Base-by-base conservation (phyloP, 495 filamentous ascomycete species). In the Talaromyces proteolyticus region DNA sequence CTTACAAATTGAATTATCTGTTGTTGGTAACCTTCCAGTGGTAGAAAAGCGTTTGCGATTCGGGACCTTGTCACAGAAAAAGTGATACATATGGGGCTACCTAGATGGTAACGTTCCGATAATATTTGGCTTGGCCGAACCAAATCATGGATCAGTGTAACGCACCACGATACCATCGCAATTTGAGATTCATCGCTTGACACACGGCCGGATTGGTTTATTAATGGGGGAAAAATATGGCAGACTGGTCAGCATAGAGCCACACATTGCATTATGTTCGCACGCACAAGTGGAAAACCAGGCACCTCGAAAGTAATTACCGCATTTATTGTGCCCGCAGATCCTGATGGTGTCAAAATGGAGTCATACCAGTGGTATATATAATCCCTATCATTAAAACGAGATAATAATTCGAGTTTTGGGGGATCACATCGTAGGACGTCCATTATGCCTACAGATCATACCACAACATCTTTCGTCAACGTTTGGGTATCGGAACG, bases 381-480 rank as follows among this genome's bases (percentile, higher is more conserved):
- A 34, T 34, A 10, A 34, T 2, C 4, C 29, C 14, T 8, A 34
- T 34, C n/a, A 34, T 14, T 34, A 4, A 4, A 34, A 2, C 29
- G 14, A 14, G 29, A 34, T 2, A 2, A 4, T 14, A 34, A 14
- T 10, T 8, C 29, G 8, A 14, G 14, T 34, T 34, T 10, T 8
- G 29, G 7, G 19, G n/a, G n/a, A n/a, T n/a, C n/a, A n/a, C n/a
- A n/a, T 34, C 29, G 1, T 17, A 46, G 43, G 43, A 83, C 78
- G 16, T 68, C 81, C 46, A 83, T 82, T 50, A 82, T 82, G 78
- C 78, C 79, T 1, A 81, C 78, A 17, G 76, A 84, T 53, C 79
- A 82, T 55, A 75, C 78, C 16, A 79, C 74, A 26, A 65, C 82
- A 24, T 67, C 68, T 11, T 56, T 82, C 17, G 63, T 60, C 3